Percentiles rank a stretch among this genome's conserved stretches.
Conservation (phyloP, 2,329 filamentous ascomycete genomes). For the Calonectria fujianensis region DNA sequence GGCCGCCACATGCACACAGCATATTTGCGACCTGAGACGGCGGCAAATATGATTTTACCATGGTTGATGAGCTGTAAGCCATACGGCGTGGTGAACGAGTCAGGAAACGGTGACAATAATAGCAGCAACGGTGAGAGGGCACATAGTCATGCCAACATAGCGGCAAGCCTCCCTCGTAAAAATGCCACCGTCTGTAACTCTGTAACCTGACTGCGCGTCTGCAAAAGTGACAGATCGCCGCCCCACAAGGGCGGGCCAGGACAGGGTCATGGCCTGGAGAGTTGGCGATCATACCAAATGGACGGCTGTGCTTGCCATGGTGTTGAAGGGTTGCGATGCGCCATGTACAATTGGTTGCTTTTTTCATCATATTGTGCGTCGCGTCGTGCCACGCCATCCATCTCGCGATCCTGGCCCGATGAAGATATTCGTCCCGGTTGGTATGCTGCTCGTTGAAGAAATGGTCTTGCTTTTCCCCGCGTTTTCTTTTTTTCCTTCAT, state of each 20-base stretch:
- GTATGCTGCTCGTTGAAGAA: conserved; percentile 1
- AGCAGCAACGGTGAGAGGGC: conserved; percentile 12
- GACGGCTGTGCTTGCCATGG: conserved; percentile 14
- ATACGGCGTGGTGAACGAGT: not conserved
- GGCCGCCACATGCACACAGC: conserved; percentile 1
- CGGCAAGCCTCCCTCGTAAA: not conserved
- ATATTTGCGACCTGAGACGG: conserved; percentile 16
- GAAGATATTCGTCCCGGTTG: not conserved
- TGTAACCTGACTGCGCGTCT: not conserved
- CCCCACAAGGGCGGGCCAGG: conserved; percentile 15
- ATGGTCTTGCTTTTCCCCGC: conserved; percentile 27
- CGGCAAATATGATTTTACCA: not conserved
- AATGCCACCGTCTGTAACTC: not conserved
- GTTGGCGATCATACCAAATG: not conserved
- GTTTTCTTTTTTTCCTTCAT: conserved; percentile 28
- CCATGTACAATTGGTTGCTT: conserved; percentile 10
- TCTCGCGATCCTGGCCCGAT: conserved; percentile 13
- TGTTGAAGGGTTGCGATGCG: not conserved
- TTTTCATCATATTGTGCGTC: not conserved
- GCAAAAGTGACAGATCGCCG: conserved; percentile 20
- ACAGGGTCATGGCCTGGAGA: conserved; percentile 14
- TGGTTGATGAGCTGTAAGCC: not conserved
- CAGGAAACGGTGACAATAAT: conserved; percentile 8
- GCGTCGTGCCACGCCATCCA: not conserved
- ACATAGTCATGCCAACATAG: not conserved